Base-by-base conservation (phyloP, 2,329 filamentous ascomycete genomes). In the Exophiala xenobiotica region DNA sequence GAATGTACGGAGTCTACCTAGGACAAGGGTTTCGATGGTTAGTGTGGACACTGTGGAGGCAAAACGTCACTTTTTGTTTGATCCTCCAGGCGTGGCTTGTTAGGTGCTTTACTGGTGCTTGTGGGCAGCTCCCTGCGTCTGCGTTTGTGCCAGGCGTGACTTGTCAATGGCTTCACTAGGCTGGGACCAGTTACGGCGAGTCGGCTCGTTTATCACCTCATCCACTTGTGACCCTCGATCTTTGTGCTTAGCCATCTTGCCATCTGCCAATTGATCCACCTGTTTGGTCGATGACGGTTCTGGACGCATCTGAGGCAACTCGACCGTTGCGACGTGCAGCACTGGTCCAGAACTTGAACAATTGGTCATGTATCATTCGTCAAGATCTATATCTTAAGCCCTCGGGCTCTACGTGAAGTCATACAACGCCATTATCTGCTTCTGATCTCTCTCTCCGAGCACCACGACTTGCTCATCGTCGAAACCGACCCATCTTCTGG, bases 391-490 rank as follows among this genome's bases (percentile, higher is more conserved):
- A n/a, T n/a, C 38, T 23, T 6, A 40, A 11, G 8, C 7, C 19
- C 38, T 22, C 20, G 7, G 12, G 11, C 43, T 42, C 52, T 71
- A 88, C 24, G 87, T 89, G 69, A 96, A 96, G 68, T 96, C 88
- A 66, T 96, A 96, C 37, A 93, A 83, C 64, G 91, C 79, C 56
- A 96, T 69, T 54, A 86, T 83, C 65, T 92, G 87, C 31, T 79
- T 78, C 1, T 87, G 74, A 20, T 73, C 73, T 57, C 81, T 80
- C 69, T 92, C 87, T 58, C 88, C 85, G 44, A 95, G 74, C 35
- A 96, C 82, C 55, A 95, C 85, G n/a, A 96, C 87, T 72, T 90
- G 90, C 68, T 95, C 88, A 37, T 95, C 89, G 63, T 96, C 90
- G 63, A 96, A 96, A 0, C 88, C 89, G 6, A 96, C 83, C 81